phyloP scores from a whole-genome alignment of 352 stramenopile genomes.

The Phytophthora citrophthora region DNA sequence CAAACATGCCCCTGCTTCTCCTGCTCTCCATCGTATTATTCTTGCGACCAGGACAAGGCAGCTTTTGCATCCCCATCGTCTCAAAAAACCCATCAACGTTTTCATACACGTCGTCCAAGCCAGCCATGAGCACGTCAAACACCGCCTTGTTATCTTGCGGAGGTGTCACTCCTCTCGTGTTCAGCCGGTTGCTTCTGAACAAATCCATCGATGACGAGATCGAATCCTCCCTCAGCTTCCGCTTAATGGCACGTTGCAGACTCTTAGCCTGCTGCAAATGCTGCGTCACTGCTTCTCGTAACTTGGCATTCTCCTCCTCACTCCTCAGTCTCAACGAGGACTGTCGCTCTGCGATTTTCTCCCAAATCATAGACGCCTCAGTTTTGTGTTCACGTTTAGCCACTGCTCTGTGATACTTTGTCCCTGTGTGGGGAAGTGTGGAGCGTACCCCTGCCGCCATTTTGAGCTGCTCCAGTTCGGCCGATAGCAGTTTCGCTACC shows the following conservation, averaged over 20 bases:
- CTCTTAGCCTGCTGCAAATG: slow-evolving; percentile 28
- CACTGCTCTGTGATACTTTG: background rate
- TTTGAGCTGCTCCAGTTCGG: slow-evolving; percentile 24
- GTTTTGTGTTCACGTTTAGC: slow-evolving; percentile 9
- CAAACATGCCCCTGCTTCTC: background rate
- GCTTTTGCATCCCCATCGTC: slow-evolving; percentile 2
- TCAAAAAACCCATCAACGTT: slow-evolving; percentile 17
- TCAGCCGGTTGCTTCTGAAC: slow-evolving; percentile 6
- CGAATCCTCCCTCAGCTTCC: slow-evolving; percentile 15
- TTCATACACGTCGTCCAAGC: slow-evolving; percentile 15
- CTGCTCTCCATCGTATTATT: slow-evolving; percentile 2
- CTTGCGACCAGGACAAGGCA: slow-evolving; percentile 21
- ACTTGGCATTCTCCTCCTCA: slow-evolving; percentile 23
- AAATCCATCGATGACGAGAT: slow-evolving; percentile 20
- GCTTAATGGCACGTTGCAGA: slow-evolving; percentile 27
- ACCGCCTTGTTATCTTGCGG: slow-evolving; percentile 25
- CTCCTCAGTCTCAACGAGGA: slow-evolving; percentile 19
- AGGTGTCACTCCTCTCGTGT: slow-evolving; percentile 21
- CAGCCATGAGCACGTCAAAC: slow-evolving; percentile 20
- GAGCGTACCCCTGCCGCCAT: slow-evolving; percentile 24
- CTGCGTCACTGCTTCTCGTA: slow-evolving; percentile 9
- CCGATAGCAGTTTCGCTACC: slow-evolving; percentile 26
- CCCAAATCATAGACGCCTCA: slow-evolving; percentile 25
- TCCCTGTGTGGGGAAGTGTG: slow-evolving; percentile 10
- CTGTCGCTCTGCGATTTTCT: slow-evolving; percentile 25